Base-by-base conservation (phyloP, 108 stramenopile genomes). In the Cyclostephanos invisitatus region DNA sequence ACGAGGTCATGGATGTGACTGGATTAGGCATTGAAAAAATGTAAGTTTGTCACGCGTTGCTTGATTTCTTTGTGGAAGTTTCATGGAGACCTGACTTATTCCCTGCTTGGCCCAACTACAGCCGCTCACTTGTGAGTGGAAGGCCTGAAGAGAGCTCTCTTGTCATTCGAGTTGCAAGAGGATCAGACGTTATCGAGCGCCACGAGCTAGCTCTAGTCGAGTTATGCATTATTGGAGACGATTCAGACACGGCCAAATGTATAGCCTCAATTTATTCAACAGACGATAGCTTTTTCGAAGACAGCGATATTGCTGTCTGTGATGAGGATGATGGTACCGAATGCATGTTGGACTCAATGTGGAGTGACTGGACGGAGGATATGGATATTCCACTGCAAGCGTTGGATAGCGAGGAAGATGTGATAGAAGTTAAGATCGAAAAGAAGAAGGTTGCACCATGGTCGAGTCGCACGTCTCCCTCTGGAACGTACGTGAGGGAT, bases 401-500 rank as follows among this genome's bases (percentile, higher is more conserved):
- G 14, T 51, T 38, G 22, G 72, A 56, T 18, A 59, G 63, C 22
- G 48, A 62, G 20, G 83, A 68, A 5, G 27, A 48, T 40, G 47
- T 24, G 35, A 18, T 40, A 32, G 72, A 77, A 68, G 51, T 37
- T 27, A 74, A 78, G 58, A 62, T 60, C 22, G 57, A 53, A 58
- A 77, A 79, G 74, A 78, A 82, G 70, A 70, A 80, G 50, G 72
- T 72, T 62, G 80, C 75, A 59, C 92, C 92, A 49, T 93, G 92
- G 92, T 77, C 83, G 29, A 89, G 89, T 2, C 63, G 92, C 62
- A 85, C 87, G 14, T 91, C 89, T 22, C 76, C 76, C 14, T 88
- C 87, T 20, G 92, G 92, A 38, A 93, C 92, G 11, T 93, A 67
- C 65, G 88, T 89, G 3, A 74, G 89, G 50, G 87, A 93, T 81